Evolutionary conservation across 257 asterid genomes (phyloP).

Genomic region (Rehmannia glutinosa): DNA sequence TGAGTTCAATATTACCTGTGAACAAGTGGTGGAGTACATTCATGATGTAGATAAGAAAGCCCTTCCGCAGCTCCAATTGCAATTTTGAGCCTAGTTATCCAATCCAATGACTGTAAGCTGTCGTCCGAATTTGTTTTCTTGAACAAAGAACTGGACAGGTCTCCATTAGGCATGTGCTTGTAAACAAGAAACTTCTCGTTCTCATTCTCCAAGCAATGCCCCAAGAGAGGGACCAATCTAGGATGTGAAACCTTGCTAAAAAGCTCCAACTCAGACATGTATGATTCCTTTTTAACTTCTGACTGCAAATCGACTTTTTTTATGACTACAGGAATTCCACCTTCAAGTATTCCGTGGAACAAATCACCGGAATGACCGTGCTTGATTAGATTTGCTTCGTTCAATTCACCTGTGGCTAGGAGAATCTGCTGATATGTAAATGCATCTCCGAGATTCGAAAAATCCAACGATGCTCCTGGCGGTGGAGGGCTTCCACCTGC

Average conservation of each 20-base stretch:
- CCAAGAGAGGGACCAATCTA: constrained; percentile 78
- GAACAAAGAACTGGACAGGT: constrained; percentile 78
- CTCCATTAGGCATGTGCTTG: constrained; percentile 81
- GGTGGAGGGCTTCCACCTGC: constrained; percentile 46
- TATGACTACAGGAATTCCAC: constrained; percentile 63
- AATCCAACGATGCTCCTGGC: constrained; percentile 46
- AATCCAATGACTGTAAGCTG: constrained; percentile 79
- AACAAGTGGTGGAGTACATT: constrained; percentile 83
- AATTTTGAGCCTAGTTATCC: constrained; percentile 92
- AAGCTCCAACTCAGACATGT: constrained; percentile 59
- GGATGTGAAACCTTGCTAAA: constrained; percentile 72
- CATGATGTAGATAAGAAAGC: constrained; percentile 83
- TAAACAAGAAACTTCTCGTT: constrained; percentile 75
- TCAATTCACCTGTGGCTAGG: constrained; percentile 63
- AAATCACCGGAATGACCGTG: constrained; percentile 85
- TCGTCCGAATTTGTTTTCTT: constrained; percentile 56
- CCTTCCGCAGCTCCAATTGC: constrained; percentile 96
- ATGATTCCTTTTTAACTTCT: constrained; percentile 53
- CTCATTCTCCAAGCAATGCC: constrained; percentile 92
- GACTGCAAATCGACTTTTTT: constrained; percentile 59
- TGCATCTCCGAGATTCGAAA: constrained; percentile 63
- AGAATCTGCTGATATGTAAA: constrained; percentile 83
- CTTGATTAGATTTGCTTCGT: constrained; percentile 54
- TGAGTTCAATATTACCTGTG: constrained; percentile 61
- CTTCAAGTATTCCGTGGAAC: constrained; percentile 73